phyloP scores from a whole-genome alignment of 2,329 filamentous ascomycete species.

The Arthrobotrys conoides region DNA sequence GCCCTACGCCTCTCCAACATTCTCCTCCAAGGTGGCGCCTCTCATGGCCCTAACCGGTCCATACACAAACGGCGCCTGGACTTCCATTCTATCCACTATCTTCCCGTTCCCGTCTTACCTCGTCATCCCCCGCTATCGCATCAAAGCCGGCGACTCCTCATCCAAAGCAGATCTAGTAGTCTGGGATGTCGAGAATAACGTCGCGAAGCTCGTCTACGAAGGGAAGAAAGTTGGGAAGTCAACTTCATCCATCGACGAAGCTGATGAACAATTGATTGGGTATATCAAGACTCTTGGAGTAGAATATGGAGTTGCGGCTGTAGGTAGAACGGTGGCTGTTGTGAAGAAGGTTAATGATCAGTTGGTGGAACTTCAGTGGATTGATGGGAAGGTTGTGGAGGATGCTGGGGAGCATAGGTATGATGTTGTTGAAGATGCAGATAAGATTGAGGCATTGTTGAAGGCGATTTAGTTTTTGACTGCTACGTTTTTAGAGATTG shows the following conservation, averaged over 20 bases:
- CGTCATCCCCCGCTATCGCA: slow-evolving; percentile 50
- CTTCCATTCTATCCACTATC: slow-evolving; percentile 50
- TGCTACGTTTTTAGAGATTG: not conserved
- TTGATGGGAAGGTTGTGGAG: slow-evolving; percentile 31
- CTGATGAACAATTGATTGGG: slow-evolving; percentile 51
- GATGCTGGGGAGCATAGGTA: slow-evolving; percentile 45
- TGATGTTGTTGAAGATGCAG: slow-evolving; percentile 50
- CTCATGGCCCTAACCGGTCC: slow-evolving; percentile 48
- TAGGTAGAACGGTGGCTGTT: slow-evolving; percentile 43
- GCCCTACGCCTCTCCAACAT: slow-evolving; percentile 37
- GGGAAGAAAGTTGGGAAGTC: slow-evolving; percentile 59
- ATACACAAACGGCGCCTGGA: slow-evolving; percentile 59
- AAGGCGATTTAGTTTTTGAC: slow-evolving; percentile 30
- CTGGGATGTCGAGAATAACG: slow-evolving; percentile 46
- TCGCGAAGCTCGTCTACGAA: slow-evolving; percentile 53
- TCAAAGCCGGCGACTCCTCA: slow-evolving; percentile 21
- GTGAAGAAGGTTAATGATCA: slow-evolving; percentile 47
- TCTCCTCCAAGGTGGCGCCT: slow-evolving; percentile 44
- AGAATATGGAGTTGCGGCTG: slow-evolving; percentile 51
- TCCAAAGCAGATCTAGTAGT: slow-evolving; percentile 54
- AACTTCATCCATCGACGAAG: slow-evolving; percentile 52
- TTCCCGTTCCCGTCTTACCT: slow-evolving; percentile 54
- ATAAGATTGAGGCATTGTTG: slow-evolving; percentile 47
- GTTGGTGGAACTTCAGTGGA: slow-evolving; percentile 56
- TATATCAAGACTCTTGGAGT: slow-evolving; percentile 47